phyloP scores from a whole-genome alignment of 2,329 filamentous ascomycete genomes.

The Epichloe brachyelytri region DNA sequence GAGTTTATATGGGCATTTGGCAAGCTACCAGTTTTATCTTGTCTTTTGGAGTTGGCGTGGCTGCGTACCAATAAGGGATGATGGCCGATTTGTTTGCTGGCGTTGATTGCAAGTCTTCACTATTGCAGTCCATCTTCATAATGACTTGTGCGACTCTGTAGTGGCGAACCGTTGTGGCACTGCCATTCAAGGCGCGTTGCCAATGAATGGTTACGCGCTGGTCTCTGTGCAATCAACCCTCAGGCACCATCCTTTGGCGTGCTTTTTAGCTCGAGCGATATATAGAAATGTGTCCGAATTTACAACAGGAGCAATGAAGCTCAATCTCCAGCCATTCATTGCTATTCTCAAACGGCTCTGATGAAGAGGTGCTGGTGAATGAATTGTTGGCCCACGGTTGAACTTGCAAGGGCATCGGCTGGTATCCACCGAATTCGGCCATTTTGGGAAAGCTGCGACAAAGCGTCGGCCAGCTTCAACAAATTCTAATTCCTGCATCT shows the following conservation, averaged over 20 bases:
- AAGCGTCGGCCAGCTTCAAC: neutral
- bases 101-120: neutral
- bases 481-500: neutral
- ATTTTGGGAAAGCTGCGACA: neutral
- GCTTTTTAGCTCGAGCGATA: neutral
- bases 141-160: neutral
- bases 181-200: too few relatives aligned
- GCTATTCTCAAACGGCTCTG: too few relatives aligned
- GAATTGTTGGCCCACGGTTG: too few relatives aligned
- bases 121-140: neutral
- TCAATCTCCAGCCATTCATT: too few relatives aligned
- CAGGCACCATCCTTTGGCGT: neutral
- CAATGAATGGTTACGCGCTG: too few relatives aligned
- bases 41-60: slow-evolving; percentile 4
- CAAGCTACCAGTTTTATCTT: slow-evolving; percentile 7
- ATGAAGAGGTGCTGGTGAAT: too few relatives aligned
- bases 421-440: neutral
- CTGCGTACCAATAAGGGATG: neutral
- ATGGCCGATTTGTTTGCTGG: neutral
- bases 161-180: neutral
- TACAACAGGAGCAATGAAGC: neutral
- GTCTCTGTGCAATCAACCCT: neutral
- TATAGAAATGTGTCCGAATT: neutral
- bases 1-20: slow-evolving; percentile 16
- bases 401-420: too few relatives aligned